Conservation (phyloP, 179 eudicot species). For the Silene noctiflora region DNA sequence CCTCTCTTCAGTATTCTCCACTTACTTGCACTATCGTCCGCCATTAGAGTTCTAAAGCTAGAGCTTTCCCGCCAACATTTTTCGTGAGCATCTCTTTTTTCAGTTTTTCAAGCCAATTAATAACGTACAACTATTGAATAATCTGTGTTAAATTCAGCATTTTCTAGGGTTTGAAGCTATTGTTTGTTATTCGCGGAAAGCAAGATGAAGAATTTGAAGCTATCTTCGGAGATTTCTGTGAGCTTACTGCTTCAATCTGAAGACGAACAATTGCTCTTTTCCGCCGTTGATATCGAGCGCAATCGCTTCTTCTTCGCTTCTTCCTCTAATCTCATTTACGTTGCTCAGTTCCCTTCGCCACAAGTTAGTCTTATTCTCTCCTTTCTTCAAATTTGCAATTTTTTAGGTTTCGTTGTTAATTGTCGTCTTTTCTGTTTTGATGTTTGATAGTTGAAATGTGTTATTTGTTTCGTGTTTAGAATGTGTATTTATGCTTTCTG, state of each 20-base stretch:
- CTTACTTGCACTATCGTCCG: neutral
- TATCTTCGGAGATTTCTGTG: constrained; percentile 54
- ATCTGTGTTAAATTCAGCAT: neutral
- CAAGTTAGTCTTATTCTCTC: constrained; percentile 32
- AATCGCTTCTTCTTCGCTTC: constrained; percentile 86
- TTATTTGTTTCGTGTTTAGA: neutral
- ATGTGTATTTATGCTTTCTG: too few species aligned
- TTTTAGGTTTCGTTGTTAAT: neutral
- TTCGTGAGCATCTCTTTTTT: neutral
- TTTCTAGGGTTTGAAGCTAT: constrained; percentile 2
- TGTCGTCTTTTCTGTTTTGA: neutral
- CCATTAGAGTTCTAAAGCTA: neutral
- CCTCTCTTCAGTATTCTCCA: neutral
- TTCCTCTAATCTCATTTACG: constrained; percentile 55
- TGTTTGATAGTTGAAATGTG: too few species aligned
- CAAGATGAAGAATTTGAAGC: constrained; percentile 75
- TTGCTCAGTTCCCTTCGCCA: constrained; percentile 51
- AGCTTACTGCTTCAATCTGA: constrained; percentile 47
- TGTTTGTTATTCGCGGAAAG: neutral
- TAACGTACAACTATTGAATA: too few species aligned
- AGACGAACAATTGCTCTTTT: constrained; percentile 51
- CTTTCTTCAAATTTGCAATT: neutral
- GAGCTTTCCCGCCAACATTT: neutral
- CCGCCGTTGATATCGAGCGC: constrained; percentile 75
- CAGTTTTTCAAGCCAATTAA: neutral